A percentile compares a stretch with the other conserved stretches of the same genome.
phyloP scores from a whole-genome alignment of 1,284 basidiomycete genomes.

The Apiotrichum mycotoxinovorans region DNA sequence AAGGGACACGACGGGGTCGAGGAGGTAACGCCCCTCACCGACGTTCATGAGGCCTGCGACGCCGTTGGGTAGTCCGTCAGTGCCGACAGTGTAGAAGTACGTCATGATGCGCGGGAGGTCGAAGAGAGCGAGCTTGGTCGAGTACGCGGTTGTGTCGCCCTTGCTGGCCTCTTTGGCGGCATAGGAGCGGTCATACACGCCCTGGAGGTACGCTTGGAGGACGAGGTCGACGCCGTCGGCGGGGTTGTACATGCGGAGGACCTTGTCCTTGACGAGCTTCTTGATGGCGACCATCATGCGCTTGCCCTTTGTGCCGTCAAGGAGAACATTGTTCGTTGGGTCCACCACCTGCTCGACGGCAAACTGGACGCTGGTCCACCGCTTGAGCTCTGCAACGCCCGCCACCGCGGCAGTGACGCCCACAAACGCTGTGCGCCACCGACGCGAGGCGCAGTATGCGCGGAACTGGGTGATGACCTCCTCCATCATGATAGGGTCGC shows the following conservation, averaged over 20 bases:
- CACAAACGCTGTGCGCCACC: constrained; percentile 13
- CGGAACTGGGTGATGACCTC: constrained; percentile 7
- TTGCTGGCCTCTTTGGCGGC: constrained; percentile 10
- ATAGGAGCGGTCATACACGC: constrained; percentile 12
- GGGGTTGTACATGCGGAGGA: constrained; percentile 11
- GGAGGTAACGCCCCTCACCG: constrained; percentile 4
- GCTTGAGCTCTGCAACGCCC: neutral
- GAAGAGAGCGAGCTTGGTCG: constrained; percentile 17
- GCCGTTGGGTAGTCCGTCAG: constrained; percentile 4
- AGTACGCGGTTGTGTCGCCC: constrained; percentile 13
- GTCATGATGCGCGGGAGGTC: constrained; percentile 11
- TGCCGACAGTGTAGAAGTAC: constrained; percentile 12
- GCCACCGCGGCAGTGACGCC: constrained; percentile 5
- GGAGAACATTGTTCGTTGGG: constrained; percentile 9
- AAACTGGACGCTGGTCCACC: constrained; percentile 15
- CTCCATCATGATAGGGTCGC: neutral
- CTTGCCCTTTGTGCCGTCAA: constrained; percentile 10
- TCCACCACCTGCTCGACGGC: constrained; percentile 14
- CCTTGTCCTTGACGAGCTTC: constrained; percentile 8
- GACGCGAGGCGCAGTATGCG: neutral
- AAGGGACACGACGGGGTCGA: constrained; percentile 14
- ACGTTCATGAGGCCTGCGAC: constrained; percentile 12
- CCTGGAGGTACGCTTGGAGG: constrained; percentile 14
- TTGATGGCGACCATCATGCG: constrained; percentile 7
- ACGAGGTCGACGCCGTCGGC: constrained; percentile 3